phyloP scores from a whole-genome alignment of 495 filamentous ascomycete genomes.

The Chlorociboria aeruginascens region DNA sequence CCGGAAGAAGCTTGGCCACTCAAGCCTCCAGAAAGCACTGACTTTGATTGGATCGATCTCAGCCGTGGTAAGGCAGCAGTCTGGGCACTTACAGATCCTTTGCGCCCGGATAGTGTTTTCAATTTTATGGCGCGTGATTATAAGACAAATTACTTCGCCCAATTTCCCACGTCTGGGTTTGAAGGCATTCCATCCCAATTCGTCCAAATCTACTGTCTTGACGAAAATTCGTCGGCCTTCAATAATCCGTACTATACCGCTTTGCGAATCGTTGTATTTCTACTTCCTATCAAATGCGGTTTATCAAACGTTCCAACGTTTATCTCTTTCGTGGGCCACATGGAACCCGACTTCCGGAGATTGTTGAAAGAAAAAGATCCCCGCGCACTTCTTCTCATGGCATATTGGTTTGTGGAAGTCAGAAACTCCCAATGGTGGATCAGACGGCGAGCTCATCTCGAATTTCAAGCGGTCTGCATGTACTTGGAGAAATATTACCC shows the following conservation, averaged over 20 bases:
- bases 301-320: slow-evolving; percentile 22
- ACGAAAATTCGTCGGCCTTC: background rate
- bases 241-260: slow-evolving; percentile 2
- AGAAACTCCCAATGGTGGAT: slow-evolving; percentile 28
- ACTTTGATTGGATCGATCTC: slow-evolving; percentile 29
- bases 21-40: slow-evolving; percentile 12
- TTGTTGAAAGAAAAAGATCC: slow-evolving; percentile 25
- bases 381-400: slow-evolving; percentile 27
- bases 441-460: slow-evolving; percentile 23
- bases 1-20: slow-evolving; percentile 30
- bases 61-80: slow-evolving; percentile 25
- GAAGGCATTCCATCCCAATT: background rate
- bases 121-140: slow-evolving; percentile 14
- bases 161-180: background rate
- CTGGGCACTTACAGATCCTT: slow-evolving; percentile 24
- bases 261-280: background rate
- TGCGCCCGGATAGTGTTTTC: slow-evolving; percentile 25
- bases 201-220: background rate
- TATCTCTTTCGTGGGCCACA: slow-evolving; percentile 24
- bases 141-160: slow-evolving; percentile 14
- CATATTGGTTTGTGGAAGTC: slow-evolving; percentile 31
- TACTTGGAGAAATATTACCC: slow-evolving; percentile 20
- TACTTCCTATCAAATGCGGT: slow-evolving; percentile 20
- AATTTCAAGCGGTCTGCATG: slow-evolving; percentile 25
- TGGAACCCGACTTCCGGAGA: slow-evolving; percentile 20